These are phyloP conservation scores for Cydonia oblonga DNA, from an alignment of 331 rosid species.

Conservation along the genomic window DNA sequence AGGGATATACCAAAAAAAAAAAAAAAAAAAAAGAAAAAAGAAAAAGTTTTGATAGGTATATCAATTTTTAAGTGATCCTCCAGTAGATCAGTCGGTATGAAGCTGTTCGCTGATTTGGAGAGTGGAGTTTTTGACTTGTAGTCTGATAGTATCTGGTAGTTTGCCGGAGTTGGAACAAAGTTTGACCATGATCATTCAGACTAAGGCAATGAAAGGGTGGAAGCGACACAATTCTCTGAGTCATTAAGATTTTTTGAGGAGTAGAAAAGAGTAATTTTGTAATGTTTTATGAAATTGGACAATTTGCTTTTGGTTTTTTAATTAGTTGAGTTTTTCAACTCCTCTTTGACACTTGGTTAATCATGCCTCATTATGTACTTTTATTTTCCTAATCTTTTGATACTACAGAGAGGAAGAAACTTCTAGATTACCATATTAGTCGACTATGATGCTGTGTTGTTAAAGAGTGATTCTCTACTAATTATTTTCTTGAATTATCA, in stretches of 20 bases:
- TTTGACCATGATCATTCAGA: not conserved
- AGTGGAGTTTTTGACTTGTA: conserved; percentile 1
- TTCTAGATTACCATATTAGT: not conserved
- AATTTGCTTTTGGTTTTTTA: not conserved
- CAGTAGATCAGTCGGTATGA: not conserved
- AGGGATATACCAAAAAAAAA: no score
- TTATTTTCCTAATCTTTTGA: not conserved
- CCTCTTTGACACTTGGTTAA: not conserved
- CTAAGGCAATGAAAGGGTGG: not conserved
- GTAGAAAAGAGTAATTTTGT: not conserved
- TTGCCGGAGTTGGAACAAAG: not conserved
- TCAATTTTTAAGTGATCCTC: not conserved
- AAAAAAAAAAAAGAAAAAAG: no score
- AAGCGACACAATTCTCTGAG: not conserved
- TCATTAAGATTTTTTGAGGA: not conserved
- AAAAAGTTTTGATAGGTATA: no score
- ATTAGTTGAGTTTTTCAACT: not conserved
- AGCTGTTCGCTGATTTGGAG: not conserved
- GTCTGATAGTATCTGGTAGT: not conserved
- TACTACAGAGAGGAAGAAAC: not conserved
- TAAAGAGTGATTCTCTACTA: not conserved
- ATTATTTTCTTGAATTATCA: conserved; percentile 9
- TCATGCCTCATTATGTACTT: not conserved
- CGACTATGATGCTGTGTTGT: not conserved
- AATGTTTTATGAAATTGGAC: not conserved